phyloP scores from a whole-genome alignment of 345 rosid species.

The Schrenkiella parvula region DNA sequence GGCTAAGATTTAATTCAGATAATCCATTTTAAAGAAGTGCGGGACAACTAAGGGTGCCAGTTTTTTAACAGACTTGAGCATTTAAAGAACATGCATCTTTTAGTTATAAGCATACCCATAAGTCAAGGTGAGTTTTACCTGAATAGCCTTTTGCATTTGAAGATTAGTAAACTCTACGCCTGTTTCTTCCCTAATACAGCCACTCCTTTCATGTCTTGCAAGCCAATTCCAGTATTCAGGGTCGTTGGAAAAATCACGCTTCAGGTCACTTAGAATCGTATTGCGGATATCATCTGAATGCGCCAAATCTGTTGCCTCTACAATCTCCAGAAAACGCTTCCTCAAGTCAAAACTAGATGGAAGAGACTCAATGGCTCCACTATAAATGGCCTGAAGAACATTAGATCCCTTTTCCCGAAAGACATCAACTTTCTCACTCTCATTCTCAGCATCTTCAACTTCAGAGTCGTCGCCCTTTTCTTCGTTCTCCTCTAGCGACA shows the following conservation, averaged over 20 bases:
- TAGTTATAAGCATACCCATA: background rate
- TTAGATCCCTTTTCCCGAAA: conserved; percentile 62
- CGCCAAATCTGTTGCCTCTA: conserved; percentile 65
- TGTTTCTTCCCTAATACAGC: conserved; percentile 22
- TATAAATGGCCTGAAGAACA: conserved; percentile 58
- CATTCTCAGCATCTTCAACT: conserved; percentile 43
- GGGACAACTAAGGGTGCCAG: background rate
- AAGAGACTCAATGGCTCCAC: conserved; percentile 62
- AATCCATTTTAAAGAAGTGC: background rate
- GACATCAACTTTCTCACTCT: conserved; percentile 43
- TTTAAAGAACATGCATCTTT: background rate
- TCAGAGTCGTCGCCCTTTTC: conserved; percentile 35
- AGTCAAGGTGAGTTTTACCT: conserved; percentile 42
- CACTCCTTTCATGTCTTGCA: conserved; percentile 59
- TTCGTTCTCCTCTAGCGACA: conserved; percentile 52
- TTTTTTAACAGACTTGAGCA: background rate
- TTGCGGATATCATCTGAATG: conserved; percentile 56
- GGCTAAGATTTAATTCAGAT: background rate
- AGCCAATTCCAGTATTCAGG: conserved; percentile 92
- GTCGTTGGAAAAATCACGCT: conserved; percentile 61
- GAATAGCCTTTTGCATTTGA: conserved; percentile 54
- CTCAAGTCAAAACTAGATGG: conserved; percentile 75
- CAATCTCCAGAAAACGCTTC: conserved; percentile 62
- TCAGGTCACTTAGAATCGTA: conserved; percentile 66
- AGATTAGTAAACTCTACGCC: conserved; percentile 20